phyloP scores from a whole-genome alignment of 352 stramenopile genomes.

The Saprolegnia diclina region DNA sequence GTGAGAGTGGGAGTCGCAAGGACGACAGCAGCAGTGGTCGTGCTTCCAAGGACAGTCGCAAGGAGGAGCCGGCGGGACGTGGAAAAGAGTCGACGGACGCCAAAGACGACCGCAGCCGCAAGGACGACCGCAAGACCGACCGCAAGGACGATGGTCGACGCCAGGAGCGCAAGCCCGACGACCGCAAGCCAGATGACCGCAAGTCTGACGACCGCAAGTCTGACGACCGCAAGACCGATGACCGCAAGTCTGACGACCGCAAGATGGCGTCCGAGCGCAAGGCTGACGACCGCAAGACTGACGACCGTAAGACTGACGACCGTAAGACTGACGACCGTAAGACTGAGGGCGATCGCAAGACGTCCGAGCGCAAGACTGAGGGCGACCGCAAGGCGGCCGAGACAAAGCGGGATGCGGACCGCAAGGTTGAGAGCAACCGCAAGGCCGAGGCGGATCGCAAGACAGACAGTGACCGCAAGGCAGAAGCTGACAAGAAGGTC shows the following conservation, averaged over 20 bases:
- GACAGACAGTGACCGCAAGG: slow-evolving; percentile 10
- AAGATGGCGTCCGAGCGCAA: slow-evolving; percentile 21
- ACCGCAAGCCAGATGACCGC: background rate
- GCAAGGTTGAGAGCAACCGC: background rate
- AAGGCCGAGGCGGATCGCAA: background rate
- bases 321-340: slow-evolving; percentile 27
- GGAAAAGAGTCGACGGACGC: background rate
- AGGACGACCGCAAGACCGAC: slow-evolving; percentile 27
- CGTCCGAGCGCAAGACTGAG: background rate
- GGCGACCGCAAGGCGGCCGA: background rate
- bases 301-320: background rate
- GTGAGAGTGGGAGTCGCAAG: slow-evolving; percentile 16
- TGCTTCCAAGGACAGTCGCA: background rate
- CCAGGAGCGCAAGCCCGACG: background rate
- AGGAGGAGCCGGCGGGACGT: slow-evolving; percentile 14
- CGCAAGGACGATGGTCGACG: slow-evolving; percentile 29
- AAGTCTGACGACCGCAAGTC: background rate
- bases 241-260: slow-evolving; percentile 24
- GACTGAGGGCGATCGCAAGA: background rate
- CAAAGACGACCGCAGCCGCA: background rate
- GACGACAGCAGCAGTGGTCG: slow-evolving; percentile 26
- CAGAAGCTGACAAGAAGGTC: background rate
- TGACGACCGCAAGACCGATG: background rate
- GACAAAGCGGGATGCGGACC: too few species aligned
- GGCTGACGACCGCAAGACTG: background rate